Evolutionary conservation across 2,329 filamentous ascomycete genomes (phyloP).

Genomic region (Ampelomyces quisqualis): DNA sequence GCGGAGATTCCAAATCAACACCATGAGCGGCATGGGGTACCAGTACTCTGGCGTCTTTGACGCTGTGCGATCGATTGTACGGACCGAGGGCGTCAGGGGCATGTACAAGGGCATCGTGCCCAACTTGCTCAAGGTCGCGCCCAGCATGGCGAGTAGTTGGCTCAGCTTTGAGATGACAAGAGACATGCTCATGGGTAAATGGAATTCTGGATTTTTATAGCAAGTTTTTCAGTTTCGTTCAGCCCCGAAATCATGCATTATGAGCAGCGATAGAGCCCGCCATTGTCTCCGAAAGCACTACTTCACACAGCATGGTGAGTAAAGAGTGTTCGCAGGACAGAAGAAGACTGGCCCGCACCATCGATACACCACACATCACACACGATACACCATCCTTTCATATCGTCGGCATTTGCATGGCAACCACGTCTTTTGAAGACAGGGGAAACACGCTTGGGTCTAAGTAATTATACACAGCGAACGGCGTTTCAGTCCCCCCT

Average conservation of each 20-base stretch:
- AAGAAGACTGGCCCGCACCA: too few relatives aligned
- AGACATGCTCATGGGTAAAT: conserved; percentile 69
- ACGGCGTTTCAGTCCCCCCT: too few relatives aligned
- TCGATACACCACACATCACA: too few relatives aligned
- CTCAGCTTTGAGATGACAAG: conserved; percentile 92
- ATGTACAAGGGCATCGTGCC: conserved; percentile 96
- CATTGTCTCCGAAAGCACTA: too few relatives aligned
- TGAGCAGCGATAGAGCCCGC: not conserved
- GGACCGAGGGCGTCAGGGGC: conserved; percentile 79
- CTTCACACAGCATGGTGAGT: too few relatives aligned
- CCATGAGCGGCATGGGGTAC: conserved; percentile 98
- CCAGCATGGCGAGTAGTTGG: conserved; percentile 98
- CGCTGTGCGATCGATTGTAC: conserved; percentile 77
- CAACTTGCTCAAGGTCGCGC: conserved; percentile 93
- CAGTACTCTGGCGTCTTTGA: conserved; percentile 86
- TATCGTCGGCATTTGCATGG: too few relatives aligned
- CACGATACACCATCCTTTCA: too few relatives aligned
- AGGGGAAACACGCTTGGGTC: too few relatives aligned
- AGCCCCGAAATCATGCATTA: not conserved
- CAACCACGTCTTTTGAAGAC: too few relatives aligned
- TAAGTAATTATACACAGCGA: too few relatives aligned
- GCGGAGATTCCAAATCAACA: conserved; percentile 96
- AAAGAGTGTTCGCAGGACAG: too few relatives aligned
- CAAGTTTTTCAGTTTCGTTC: not conserved
- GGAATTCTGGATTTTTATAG: conserved; percentile 36